Evolutionary conservation across 2,329 filamentous ascomycete genomes (phyloP), one percentile per base, ranked within the genome.

Genomic region (Phaeosphaeria sp.): DNA sequence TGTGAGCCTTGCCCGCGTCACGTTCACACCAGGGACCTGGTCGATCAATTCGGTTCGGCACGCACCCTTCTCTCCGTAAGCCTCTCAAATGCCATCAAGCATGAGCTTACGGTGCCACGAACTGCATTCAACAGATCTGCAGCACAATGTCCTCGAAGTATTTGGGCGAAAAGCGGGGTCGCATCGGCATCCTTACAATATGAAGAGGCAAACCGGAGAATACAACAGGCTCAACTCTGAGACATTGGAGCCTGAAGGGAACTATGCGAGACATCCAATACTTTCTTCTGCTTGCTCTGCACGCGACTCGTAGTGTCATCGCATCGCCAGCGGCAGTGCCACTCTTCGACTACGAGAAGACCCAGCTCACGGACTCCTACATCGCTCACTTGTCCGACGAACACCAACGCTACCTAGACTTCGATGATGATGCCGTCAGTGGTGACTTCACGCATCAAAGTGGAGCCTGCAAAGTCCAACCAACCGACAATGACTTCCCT

Each of bases 281-380:
- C n/a, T 8, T 33, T 6, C 24, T 52, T 17, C 18, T 52, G 2
- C 7, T 20, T 36, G 2, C 8, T 36, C 11, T 45, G 15, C 22
- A 27, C 13, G 39, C n/a, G 3, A 40, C 40, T 45, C 18, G 5
- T 8, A 11, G 6, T 15, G n/a, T 27, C 18, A 22, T 17, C 13
- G 49, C 49, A 18, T 2, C 40, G 36, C 30, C 6, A 24, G 9
- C 20, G 8, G 18, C 17, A 5, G 49, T 47, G 5, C 53, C 46
- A 21, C 51, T 57, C n/a, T 60, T 63, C 49, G 48, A 39, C 17
- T 57, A 53, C 36, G 57, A 63, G 30, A 57, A 40, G 7, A 56
- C 52, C 17, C 56, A 60, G 47, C 49, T 60, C 27, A 63, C 60
- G 1, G 54, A 60, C 22, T 25, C 50, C 4, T 20, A 33, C 13